Percentiles rank a stretch among this genome's conserved stretches.
These are phyloP conservation scores for Coleophoma cylindrospora DNA, from an alignment of 2,329 filamentous ascomycete species.

Conservation along the genomic window DNA sequence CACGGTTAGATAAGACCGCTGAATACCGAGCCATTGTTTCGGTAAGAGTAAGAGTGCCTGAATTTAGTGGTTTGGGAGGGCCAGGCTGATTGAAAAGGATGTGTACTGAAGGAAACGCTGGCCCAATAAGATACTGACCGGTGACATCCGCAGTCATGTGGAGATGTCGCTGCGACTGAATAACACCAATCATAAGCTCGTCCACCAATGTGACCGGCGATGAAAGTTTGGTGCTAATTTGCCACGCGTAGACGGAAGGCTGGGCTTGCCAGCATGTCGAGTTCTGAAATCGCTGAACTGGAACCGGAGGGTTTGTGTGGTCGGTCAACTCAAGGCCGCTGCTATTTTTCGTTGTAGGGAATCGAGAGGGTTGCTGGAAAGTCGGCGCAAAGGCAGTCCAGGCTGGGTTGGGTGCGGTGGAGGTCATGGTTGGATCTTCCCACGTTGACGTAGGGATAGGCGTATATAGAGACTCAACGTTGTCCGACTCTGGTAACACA, in stretches of 20 bases:
- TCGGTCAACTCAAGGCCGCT: constrained; percentile 15
- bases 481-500: constrained; percentile 14
- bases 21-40: constrained; percentile 23
- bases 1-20: constrained; percentile 17
- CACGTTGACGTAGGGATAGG: constrained; percentile 15
- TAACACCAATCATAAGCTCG: constrained; percentile 22
- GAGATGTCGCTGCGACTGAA: constrained; percentile 20
- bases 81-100: constrained; percentile 19
- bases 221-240: constrained; percentile 24
- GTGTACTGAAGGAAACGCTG: constrained; percentile 20
- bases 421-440: constrained; percentile 16
- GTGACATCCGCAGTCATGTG: constrained; percentile 11
- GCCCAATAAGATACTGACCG: constrained; percentile 15
- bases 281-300: constrained; percentile 6
- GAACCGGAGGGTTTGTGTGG: constrained; percentile 12
- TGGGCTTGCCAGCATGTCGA: constrained; percentile 21
- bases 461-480: constrained; percentile 11
- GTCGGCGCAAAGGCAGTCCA: constrained; percentile 23
- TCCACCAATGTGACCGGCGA: constrained; percentile 20
- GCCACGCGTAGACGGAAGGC: constrained; percentile 24
- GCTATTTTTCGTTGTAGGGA: constrained; percentile 12
- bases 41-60: constrained; percentile 5
- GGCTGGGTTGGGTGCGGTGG: constrained; percentile 11
- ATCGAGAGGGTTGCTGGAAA: constrained; percentile 20
- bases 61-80: constrained; percentile 11